phyloP scores from a whole-genome alignment of 805 yeast genomes.

The Candida yuanshanica region DNA sequence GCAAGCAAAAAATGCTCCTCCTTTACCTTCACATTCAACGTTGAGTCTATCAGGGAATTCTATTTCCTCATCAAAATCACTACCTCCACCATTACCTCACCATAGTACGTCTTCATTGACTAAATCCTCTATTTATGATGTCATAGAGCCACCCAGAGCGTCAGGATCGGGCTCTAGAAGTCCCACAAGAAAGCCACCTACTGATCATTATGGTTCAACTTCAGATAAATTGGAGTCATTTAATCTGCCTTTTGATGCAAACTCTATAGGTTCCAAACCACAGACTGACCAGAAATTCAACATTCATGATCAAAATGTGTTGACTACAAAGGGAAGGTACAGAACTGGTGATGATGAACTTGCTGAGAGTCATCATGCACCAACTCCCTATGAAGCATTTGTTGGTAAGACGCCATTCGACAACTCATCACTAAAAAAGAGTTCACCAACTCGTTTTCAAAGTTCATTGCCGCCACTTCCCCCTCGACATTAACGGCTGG shows the following conservation, averaged over 20 bases:
- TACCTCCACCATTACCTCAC: conserved; percentile 13
- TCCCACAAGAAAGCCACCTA: conserved; percentile 20
- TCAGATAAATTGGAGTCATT: conserved; percentile 6
- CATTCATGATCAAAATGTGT: conserved; percentile 5
- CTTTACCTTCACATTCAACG: conserved; percentile 23
- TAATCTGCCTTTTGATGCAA: conserved; percentile 21
- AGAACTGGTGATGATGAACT: conserved; percentile 26
- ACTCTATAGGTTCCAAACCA: conserved; percentile 8
- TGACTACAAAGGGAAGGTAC: neutral
- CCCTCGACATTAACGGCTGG: conserved; percentile 2
- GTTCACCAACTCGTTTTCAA: conserved; percentile 19
- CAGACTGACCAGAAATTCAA: conserved; percentile 2
- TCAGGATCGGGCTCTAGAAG: conserved; percentile 7
- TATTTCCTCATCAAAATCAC: conserved; percentile 2
- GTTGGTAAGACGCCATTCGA: conserved; percentile 6
- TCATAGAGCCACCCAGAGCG: conserved; percentile 17
- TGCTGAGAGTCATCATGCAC: conserved; percentile 37
- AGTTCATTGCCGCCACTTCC: conserved; percentile 19
- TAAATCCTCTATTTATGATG: conserved; percentile 10
- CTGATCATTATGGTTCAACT: conserved; percentile 14
- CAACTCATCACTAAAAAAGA: conserved; percentile 8
- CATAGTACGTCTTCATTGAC: conserved; percentile 3
- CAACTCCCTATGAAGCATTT: conserved; percentile 37
- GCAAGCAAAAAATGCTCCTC: conserved; percentile 15
- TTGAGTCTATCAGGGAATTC: conserved; percentile 4